Base-by-base conservation (phyloP, 495 filamentous ascomycete genomes). In the Umbilicaria muhlenbergii region DNA sequence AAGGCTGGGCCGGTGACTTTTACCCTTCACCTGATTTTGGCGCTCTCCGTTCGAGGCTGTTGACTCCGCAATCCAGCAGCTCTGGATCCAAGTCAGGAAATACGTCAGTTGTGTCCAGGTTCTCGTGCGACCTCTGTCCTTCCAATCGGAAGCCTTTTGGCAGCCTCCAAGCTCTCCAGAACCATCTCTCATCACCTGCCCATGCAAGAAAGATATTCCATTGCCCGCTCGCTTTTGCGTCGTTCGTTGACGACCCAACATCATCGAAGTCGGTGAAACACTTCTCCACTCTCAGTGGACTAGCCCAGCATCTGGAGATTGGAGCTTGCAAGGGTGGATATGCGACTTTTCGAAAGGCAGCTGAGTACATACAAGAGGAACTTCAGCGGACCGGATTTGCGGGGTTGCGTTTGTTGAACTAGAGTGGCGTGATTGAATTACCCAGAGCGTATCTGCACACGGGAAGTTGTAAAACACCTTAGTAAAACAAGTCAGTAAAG, bases 241-340 rank as follows among this genome's bases (percentile, higher is more conserved):
- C n/a, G 17, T 46, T 32, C 18, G 12, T 40, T 35, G 44, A 46
- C 35, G 31, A 46, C 32, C 11, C n/a, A 28, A 46, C 42, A 12
- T 11, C 35, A 12, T 42, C 37, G n/a, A 11, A 36, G 5, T 32
- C 33, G 48, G 33, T 48, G 41, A 42, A 40, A 32, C 41, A 51
- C 32, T 52, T 53, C 48, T 47, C 36, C 32, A 50, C 48, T 21
- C 33, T 53, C 39, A 53, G 48, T 50, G 51, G 51, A 41, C 40
- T 53, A 16, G 21, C 40, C 43, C 51, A 52, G 32, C 48, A 53
- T 51, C 47, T 50, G 19, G 51, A 53, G 51, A 53, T 41, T 44
- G 51, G 51, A 38, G 47, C 47, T 32, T 53, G 51, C 39, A 18
- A 50, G 38, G 48, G 48, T 35, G 51, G 51, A 11, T 39, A 41